Base-by-base conservation (phyloP, 2,329 filamentous ascomycete species). In the Hypoxylon sp. region DNA sequence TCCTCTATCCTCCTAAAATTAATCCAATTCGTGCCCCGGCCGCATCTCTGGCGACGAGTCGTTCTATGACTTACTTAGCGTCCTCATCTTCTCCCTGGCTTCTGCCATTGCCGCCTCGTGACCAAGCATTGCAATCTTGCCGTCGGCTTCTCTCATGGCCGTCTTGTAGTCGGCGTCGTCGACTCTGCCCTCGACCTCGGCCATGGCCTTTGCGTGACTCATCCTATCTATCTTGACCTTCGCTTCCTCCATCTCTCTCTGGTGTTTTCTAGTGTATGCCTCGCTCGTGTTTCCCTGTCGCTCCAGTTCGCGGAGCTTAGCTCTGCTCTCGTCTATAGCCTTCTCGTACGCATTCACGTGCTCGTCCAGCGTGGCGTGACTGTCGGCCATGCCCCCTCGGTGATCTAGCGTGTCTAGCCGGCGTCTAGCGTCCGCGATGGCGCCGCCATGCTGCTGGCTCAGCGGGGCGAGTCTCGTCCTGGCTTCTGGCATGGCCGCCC, bases 51-150 rank as follows among this genome's bases (percentile, higher is more conserved):
- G 20, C 17, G 5, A 20, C 17, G 15, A 24, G n/a, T 21, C 20
- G 4, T 35, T 17, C 17, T 29, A 23, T 15, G 17, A 10, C 15
- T 18, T 13, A 15, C 13, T 15, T 15, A 42, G 13, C 38, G 11
- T 43, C 21, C 27, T 27, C 18, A 33, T 29, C 6, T 13, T 51
- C 26, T 43, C 27, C 9, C 35, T 18, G 5, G 40, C 37, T 26
- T 41, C 38, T 17, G 43, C 43, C 43, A 47, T 47, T 8, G 43
- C 43, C 18, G 31, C 43, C 1, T 47, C 43, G 29, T 47, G 43
- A 15, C 43, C 43, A 10, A 47, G 43, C 13, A 18, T 29, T 9
- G 43, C 43, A 8, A 47, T 33, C 20, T 35, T 23, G 18, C 24
- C n/a, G 21, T 48, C 45, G n/a, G 29, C 45, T n/a, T 37, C 45